Percentiles rank a stretch among this genome's conserved stretches.
phyloP scores from a whole-genome alignment of 176 grass and related monocot species.

The Oropetium thomaeum region DNA sequence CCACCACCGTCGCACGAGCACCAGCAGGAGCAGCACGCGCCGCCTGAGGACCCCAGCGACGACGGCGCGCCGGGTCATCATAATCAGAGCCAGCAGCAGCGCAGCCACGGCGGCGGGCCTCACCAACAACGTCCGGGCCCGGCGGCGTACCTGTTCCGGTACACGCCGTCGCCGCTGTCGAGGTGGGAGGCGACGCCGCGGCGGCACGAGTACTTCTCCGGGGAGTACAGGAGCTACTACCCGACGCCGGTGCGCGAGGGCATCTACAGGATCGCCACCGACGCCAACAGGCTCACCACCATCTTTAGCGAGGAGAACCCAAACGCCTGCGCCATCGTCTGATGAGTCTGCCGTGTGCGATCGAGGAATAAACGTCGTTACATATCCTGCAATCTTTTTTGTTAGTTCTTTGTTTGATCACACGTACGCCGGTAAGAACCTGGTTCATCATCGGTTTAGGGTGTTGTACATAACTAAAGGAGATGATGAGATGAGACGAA shows the following conservation, averaged over 20 bases:
- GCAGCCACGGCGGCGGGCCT: background rate
- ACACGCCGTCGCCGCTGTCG: constrained; percentile 77
- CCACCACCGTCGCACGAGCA: background rate
- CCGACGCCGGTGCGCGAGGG: constrained; percentile 92
- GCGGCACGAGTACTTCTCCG: constrained; percentile 82
- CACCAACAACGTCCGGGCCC: background rate
- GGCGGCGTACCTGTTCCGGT: constrained; percentile 41
- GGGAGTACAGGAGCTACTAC: constrained; percentile 84
- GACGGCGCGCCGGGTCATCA: background rate
- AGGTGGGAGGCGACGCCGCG: constrained; percentile 70
- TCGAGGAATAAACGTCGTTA: constrained; percentile 10
- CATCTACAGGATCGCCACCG: constrained; percentile 93
- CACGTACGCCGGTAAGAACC: constrained; percentile 37
- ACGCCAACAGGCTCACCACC: constrained; percentile 80
- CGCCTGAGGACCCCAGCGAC: too few species aligned
- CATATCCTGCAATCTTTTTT: background rate
- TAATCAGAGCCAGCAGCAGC: background rate
- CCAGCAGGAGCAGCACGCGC: background rate
- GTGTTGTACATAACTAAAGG: constrained; percentile 23
- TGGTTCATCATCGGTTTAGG: constrained; percentile 32
- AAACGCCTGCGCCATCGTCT: constrained; percentile 82
- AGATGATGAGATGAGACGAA: background rate
- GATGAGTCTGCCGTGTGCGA: constrained; percentile 10
- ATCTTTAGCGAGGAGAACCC: constrained; percentile 99
- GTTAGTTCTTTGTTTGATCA: constrained; percentile 22